Evolutionary conservation across 2,329 filamentous ascomycete species (phyloP).

Genomic region (Scedosporium minutisporum): DNA sequence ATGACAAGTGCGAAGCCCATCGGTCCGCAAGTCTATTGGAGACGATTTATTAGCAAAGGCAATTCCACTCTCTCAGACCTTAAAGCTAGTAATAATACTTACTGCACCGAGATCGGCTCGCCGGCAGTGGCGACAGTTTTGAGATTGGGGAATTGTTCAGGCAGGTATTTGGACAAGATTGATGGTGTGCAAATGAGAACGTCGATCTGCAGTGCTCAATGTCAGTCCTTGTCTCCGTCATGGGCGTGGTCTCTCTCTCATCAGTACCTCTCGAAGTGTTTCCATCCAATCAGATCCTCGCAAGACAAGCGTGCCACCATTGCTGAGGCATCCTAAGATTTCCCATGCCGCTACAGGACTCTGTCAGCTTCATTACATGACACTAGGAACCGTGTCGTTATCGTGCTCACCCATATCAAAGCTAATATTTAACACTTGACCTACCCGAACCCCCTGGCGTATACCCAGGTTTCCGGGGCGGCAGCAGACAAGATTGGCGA

Average conservation of each 20-base stretch:
- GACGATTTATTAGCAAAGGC: not conserved
- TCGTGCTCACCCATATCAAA: slow-evolving; percentile 49
- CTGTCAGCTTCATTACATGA: slow-evolving; percentile 3
- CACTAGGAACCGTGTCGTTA: not conserved
- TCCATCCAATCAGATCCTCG: slow-evolving; percentile 39
- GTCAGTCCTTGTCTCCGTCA: not conserved
- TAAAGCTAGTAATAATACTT: slow-evolving; percentile 12
- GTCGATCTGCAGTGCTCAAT: slow-evolving; percentile 28
- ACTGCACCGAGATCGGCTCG: slow-evolving; percentile 39
- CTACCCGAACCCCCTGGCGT: slow-evolving; percentile 38
- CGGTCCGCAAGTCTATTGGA: slow-evolving; percentile 37
- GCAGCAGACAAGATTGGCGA: slow-evolving; percentile 42
- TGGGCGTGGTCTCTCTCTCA: not conserved
- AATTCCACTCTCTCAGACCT: slow-evolving; percentile 12
- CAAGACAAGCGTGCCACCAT: slow-evolving; percentile 45
- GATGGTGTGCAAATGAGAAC: slow-evolving; percentile 46
- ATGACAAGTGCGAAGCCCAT: slow-evolving; percentile 39
- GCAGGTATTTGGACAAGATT: slow-evolving; percentile 40
- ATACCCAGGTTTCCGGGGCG: slow-evolving; percentile 43
- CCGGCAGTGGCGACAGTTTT: slow-evolving; percentile 45
- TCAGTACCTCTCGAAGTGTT: slow-evolving; percentile 32
- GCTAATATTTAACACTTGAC: slow-evolving; percentile 46
- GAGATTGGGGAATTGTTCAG: slow-evolving; percentile 37
- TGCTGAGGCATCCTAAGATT: slow-evolving; percentile 46
- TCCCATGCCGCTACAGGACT: slow-evolving; percentile 45